phyloP scores from a whole-genome alignment of 257 asterid species.

The Solanum virginianum region DNA sequence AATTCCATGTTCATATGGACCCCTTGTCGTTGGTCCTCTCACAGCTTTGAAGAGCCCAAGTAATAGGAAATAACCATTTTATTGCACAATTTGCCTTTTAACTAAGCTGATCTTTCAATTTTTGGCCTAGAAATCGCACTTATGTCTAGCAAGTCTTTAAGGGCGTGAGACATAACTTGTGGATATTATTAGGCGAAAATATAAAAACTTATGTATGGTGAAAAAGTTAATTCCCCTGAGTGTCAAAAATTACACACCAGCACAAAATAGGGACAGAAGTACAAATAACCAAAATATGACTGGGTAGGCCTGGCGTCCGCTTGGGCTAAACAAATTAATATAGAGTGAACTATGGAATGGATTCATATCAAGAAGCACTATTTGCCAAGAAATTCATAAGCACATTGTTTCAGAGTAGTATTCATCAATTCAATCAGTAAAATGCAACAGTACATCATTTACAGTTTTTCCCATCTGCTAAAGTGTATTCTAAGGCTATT shows the following conservation, averaged over 20 bases:
- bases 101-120: too few species aligned
- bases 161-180: not conserved
- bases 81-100: not conserved
- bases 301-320: not conserved
- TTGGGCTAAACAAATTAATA: not conserved
- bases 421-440: not conserved
- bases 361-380: not conserved
- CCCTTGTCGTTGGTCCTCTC: not conserved
- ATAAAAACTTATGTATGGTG: not conserved
- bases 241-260: too few species aligned
- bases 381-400: not conserved
- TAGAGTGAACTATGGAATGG: not conserved
- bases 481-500: too few species aligned
- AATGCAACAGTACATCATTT: not conserved
- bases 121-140: not conserved
- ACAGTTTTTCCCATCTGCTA: not conserved
- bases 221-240: too few species aligned
- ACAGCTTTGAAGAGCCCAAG: not conserved
- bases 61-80: not conserved
- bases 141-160: not conserved
- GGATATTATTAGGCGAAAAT: not conserved
- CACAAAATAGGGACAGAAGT: not conserved
- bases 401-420: not conserved
- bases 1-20: not conserved
- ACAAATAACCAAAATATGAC: not conserved